Conservation (phyloP, 441 rosid genomes). For the Bocquillonia castaneifolia region DNA sequence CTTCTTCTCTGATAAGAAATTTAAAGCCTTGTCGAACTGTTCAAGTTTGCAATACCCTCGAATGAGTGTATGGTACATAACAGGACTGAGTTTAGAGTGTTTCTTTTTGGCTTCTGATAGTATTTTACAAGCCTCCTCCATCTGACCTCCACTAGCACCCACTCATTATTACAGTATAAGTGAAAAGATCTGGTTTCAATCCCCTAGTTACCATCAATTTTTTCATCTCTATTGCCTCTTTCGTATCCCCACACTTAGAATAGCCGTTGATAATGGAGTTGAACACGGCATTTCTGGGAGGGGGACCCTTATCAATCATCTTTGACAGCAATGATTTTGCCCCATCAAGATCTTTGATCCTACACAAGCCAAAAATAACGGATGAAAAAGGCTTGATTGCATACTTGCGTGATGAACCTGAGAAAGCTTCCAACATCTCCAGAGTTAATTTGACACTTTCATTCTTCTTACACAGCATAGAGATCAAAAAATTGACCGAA, state of each 20-base stretch:
- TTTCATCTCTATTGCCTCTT: slow-evolving; percentile 48
- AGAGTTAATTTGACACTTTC: slow-evolving; percentile 53
- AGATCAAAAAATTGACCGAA: slow-evolving; percentile 44
- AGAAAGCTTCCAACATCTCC: slow-evolving; percentile 47
- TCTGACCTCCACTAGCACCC: slow-evolving; percentile 62
- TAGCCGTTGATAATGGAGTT: slow-evolving; percentile 49
- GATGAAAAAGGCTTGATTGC: slow-evolving; percentile 68
- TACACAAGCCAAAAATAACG: slow-evolving; percentile 62
- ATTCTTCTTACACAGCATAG: slow-evolving; percentile 49
- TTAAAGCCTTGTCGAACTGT: slow-evolving; percentile 61
- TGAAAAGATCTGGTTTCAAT: slow-evolving; percentile 66
- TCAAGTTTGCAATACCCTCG: slow-evolving; percentile 78
- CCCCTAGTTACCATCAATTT: slow-evolving; percentile 72
- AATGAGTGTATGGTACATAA: slow-evolving; percentile 72
- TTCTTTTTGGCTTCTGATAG: slow-evolving; percentile 66
- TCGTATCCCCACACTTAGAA: slow-evolving; percentile 56
- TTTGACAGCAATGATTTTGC: slow-evolving; percentile 51
- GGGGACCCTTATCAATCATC: slow-evolving; percentile 73
- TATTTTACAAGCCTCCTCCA: slow-evolving; percentile 59
- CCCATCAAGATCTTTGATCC: slow-evolving; percentile 50
- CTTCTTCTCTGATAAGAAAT: slow-evolving; percentile 66
- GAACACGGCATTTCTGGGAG: slow-evolving; percentile 76
- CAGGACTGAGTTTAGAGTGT: slow-evolving; percentile 58
- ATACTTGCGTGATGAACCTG: slow-evolving; percentile 40
- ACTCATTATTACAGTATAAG: slow-evolving; percentile 71